phyloP scores from a whole-genome alignment of 148 eudicot genomes.

The Cornus florida region DNA sequence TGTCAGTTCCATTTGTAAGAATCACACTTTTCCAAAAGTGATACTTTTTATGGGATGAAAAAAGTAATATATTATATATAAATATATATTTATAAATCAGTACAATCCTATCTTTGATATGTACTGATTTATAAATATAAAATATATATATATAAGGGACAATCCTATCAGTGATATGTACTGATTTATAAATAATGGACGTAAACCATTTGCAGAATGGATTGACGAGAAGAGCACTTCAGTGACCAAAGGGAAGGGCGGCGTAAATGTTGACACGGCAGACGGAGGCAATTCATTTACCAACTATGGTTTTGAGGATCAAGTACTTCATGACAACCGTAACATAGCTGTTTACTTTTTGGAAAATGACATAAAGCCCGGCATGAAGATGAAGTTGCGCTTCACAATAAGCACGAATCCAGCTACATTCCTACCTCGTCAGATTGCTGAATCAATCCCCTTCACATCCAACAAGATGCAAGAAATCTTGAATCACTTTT shows the following conservation, averaged over 20 bases:
- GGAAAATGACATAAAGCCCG: slow-evolving; percentile 44
- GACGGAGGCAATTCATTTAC: neutral
- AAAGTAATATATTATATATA: no score
- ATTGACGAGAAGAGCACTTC: no score
- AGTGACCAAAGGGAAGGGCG: no score
- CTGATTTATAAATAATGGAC: neutral
- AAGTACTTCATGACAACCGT: slow-evolving; percentile 50
- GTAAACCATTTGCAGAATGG: no score
- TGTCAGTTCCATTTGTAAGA: no score
- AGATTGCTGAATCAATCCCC: slow-evolving; percentile 46
- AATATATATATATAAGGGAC: no score
- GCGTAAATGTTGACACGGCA: slow-evolving; percentile 23
- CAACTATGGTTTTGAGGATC: slow-evolving; percentile 52
- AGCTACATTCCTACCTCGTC: slow-evolving; percentile 47
- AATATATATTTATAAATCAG: no score
- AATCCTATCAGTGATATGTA: no score
- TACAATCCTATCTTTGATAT: no score
- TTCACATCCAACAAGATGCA: slow-evolving; percentile 49
- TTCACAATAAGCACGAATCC: slow-evolving; percentile 35
- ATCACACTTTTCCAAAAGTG: no score
- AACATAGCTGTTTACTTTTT: slow-evolving; percentile 57
- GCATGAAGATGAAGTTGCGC: slow-evolving; percentile 41
- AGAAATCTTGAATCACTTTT: slow-evolving; percentile 31
- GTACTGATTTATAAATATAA: no score
- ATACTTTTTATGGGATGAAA: no score